Evolutionary conservation across 176 grass and related monocot species (phyloP), one percentile per base, ranked within the genome.

Genomic region (Chrysopogon serrulatus): DNA sequence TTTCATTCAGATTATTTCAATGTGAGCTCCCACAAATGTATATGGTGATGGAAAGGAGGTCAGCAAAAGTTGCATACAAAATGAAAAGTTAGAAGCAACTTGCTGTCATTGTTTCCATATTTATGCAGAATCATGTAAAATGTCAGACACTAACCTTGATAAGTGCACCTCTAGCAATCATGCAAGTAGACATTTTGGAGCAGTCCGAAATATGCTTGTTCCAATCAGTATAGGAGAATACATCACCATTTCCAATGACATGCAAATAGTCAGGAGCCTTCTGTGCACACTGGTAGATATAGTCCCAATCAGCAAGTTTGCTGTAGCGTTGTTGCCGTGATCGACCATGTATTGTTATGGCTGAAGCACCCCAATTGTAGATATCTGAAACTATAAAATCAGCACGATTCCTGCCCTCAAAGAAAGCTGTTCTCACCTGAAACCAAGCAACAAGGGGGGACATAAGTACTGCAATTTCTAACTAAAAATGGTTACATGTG

Each of bases 251-350:
- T 83, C 92, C 95, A 82, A 98, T 53, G 44, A 98, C 88, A 88
- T 94, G 89, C 83, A 98, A 87, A 71, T 84, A 12, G 11, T 86
- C 87, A 59, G 88, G 88, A 35, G 95, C 95, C 80, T 98, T 98
- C 71, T 83, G 82, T 43, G 89, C 86, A 77, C 95, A 98, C 82
- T 93, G 90, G 45, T 95, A 80, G 82, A 98, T 95, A 76, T 98
- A 98, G 68, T 98, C 90, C 95, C 95, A 98, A 76, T 98, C 92
- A 4, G 95, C 92, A 37, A 90, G 87, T 86, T 98, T 98, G 83
- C 95, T 98, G 73, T 98, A 98, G 47, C 95, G 90, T 84, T 98
- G 95, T 76, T 98, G 95, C 65, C 92, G 87, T 27, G 95, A 95
- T 79, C 95, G 76, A 65, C 95, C 95, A 82, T 98, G 95, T 90